Evolutionary conservation across 129 eudicot genomes (phyloP), one percentile per base, ranked within the genome.

Genomic region (Cynara cardunculus): DNA sequence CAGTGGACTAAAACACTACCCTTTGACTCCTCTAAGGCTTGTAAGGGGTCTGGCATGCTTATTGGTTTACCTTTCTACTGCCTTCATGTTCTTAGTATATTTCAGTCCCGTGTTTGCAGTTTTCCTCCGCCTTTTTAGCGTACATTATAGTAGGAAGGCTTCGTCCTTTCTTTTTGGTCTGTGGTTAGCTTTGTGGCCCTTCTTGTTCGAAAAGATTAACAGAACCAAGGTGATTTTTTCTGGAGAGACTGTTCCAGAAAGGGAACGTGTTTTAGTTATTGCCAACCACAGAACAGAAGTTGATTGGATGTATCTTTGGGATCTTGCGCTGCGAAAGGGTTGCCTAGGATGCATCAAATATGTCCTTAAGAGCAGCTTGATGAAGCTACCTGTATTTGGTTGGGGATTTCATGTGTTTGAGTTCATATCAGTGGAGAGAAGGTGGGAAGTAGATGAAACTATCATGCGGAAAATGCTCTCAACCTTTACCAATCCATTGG

Each of bases 261-360:
- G 66, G 81, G 93, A 93, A 71, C 97, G 94, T 80, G 94, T 88
- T 75, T 46, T 93, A 37, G 68, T 93, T 24, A 91, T 93, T 65
- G 92, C 98, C 41, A 93, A 93, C 81, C 98, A 93, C 82, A 82
- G 98, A 85, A 93, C 98, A 0, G 98, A 93, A 89, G 98, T 93
- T 67, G 98, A 93, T 75, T 91, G 98, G 98, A 93, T 93, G 98
- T 93, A 93, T 77, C 73, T 91, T 24, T 91, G 98, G 98, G 85
- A 93, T 88, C 91, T 93, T 72, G 98, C 98, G 19, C 37, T 91
- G 66, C 53, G 98, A 72, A 93, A 93, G 72, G 98, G 97, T 78
- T 71, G 94, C 78, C 59, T 91, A 77, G 97, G 92, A 7, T 84
- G 74, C 85, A 91, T 93, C 81, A 91, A 82, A 69, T 93, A 93